Percentiles rank a stretch among this genome's conserved stretches.
phyloP scores from a whole-genome alignment of 495 filamentous ascomycete genomes.

The Penicillium canescens region DNA sequence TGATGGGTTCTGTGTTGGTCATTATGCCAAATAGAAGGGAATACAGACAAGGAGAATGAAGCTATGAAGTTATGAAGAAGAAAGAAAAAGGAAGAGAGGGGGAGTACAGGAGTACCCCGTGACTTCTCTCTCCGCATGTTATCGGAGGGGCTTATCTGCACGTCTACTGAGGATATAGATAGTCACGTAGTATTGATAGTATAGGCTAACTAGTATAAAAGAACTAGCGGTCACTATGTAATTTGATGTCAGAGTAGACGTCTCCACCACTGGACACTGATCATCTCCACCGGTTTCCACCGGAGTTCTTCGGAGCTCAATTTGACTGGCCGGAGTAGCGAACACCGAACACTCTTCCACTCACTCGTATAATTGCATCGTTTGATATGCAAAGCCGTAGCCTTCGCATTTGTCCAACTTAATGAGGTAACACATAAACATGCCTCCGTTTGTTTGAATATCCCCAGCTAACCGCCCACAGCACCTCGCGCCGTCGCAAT shows the following conservation, averaged over 20 bases:
- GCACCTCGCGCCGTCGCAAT: constrained; percentile 39
- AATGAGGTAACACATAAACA: constrained; percentile 1
- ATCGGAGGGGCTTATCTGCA: constrained; percentile 27
- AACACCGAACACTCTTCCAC: constrained; percentile 14
- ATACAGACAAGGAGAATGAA: constrained; percentile 4
- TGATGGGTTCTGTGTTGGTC: constrained; percentile 20
- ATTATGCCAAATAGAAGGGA: constrained; percentile 9
- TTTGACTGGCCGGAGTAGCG: constrained; percentile 4
- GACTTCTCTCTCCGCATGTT: constrained; percentile 28
- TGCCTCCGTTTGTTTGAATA: not conserved
- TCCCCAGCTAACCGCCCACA: not conserved
- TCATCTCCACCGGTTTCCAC: constrained; percentile 9
- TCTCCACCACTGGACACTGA: not conserved
- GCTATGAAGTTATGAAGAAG: constrained; percentile 2
- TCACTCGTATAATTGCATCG: too few relatives aligned
- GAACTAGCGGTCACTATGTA: constrained; percentile 14
- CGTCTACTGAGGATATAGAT: not conserved
- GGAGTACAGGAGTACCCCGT: constrained; percentile 10
- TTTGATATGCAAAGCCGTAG: too few relatives aligned
- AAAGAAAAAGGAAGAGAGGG: constrained; percentile 1
- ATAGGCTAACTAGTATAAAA: not conserved
- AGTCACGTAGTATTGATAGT: not conserved
- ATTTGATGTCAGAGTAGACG: not conserved
- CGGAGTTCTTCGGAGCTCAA: constrained; percentile 22
- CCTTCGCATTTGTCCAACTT: too few relatives aligned